Percentiles rank a stretch among this genome's conserved stretches.
phyloP scores from a whole-genome alignment of 768 basidiomycete genomes.

The Mycena belliarum region DNA sequence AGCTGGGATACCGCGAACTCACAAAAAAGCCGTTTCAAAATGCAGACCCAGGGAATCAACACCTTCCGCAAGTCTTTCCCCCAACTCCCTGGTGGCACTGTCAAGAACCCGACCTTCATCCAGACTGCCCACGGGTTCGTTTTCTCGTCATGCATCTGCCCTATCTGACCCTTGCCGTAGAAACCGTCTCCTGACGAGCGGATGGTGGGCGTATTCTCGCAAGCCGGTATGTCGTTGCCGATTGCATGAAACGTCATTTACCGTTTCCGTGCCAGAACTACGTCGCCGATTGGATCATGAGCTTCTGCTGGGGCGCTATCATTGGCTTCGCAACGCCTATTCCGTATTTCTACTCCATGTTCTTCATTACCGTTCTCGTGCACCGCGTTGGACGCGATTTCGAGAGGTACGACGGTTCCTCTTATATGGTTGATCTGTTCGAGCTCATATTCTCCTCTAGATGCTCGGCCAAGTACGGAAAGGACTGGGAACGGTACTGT shows the following conservation, averaged over 20 bases:
- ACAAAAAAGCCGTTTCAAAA: slow-evolving; percentile 97
- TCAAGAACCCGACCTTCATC: slow-evolving; percentile 88
- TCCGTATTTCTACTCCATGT: slow-evolving; percentile 95
- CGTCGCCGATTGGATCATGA: slow-evolving; percentile 89
- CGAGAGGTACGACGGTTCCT: slow-evolving; percentile 63
- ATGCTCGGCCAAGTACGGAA: slow-evolving; percentile 88
- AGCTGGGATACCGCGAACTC: slow-evolving; percentile 96
- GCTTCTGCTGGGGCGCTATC: slow-evolving; percentile 81
- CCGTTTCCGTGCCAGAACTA: slow-evolving; percentile 64
- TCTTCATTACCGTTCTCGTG: slow-evolving; percentile 91
- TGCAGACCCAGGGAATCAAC: slow-evolving; percentile 90
- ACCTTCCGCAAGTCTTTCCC: slow-evolving; percentile 91
- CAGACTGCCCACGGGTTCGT: slow-evolving; percentile 90
- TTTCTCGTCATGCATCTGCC: background rate
- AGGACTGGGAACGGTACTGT: slow-evolving; percentile 93
- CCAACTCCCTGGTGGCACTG: slow-evolving; percentile 78
- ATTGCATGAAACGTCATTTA: no score
- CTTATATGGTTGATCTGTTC: background rate
- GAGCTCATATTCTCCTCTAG: slow-evolving; percentile 32
- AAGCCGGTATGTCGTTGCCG: slow-evolving; percentile 70
- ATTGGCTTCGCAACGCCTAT: slow-evolving; percentile 78
- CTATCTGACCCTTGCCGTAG: slow-evolving; percentile 37
- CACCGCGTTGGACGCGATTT: slow-evolving; percentile 95
- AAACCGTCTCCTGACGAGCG: slow-evolving; percentile 87
- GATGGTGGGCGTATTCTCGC: slow-evolving; percentile 93